phyloP scores from a whole-genome alignment of 805 yeast species.

The Brettanomyces naardenensis region DNA sequence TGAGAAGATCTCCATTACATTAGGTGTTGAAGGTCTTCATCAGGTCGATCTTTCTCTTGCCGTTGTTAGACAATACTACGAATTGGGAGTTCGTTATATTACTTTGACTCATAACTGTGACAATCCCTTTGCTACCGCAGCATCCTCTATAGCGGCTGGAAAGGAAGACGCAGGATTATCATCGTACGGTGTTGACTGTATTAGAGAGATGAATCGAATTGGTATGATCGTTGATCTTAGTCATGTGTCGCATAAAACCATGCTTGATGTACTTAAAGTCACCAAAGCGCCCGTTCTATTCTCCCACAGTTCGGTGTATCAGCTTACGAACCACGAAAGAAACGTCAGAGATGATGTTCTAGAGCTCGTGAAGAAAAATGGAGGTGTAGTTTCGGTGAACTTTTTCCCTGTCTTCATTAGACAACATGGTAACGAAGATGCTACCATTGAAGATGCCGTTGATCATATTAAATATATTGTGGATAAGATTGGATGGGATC shows the following conservation, averaged over 20 bases:
- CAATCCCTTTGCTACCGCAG: slow-evolving; percentile 51
- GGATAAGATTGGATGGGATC: slow-evolving; percentile 42
- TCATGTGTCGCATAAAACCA: slow-evolving; percentile 43
- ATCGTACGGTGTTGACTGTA: slow-evolving; percentile 32
- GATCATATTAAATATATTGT: slow-evolving; percentile 37
- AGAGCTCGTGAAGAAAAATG: slow-evolving; percentile 29
- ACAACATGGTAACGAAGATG: slow-evolving; percentile 23
- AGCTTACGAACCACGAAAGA: slow-evolving; percentile 33
- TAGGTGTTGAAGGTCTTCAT: slow-evolving; percentile 50
- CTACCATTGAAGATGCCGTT: slow-evolving; percentile 41
- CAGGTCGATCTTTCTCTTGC: slow-evolving; percentile 43
- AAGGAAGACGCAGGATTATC: slow-evolving; percentile 37
- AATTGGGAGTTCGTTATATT: slow-evolving; percentile 45
- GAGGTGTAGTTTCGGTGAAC: slow-evolving; percentile 44
- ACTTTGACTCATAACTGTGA: slow-evolving; percentile 51
- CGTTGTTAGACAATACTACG: slow-evolving; percentile 40
- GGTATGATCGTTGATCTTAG: slow-evolving; percentile 49
- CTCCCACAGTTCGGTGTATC: slow-evolving; percentile 41
- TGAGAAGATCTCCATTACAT: slow-evolving; percentile 34
- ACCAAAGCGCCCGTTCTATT: slow-evolving; percentile 42
- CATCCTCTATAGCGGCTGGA: slow-evolving; percentile 39
- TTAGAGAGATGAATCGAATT: slow-evolving; percentile 42
- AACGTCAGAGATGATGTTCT: slow-evolving; percentile 44
- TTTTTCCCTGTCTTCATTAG: slow-evolving; percentile 36
- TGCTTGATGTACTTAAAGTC: slow-evolving; percentile 34